Evolutionary conservation across 23 red algal species (phyloP).

Genomic region (Gracilaria gracilis): DNA sequence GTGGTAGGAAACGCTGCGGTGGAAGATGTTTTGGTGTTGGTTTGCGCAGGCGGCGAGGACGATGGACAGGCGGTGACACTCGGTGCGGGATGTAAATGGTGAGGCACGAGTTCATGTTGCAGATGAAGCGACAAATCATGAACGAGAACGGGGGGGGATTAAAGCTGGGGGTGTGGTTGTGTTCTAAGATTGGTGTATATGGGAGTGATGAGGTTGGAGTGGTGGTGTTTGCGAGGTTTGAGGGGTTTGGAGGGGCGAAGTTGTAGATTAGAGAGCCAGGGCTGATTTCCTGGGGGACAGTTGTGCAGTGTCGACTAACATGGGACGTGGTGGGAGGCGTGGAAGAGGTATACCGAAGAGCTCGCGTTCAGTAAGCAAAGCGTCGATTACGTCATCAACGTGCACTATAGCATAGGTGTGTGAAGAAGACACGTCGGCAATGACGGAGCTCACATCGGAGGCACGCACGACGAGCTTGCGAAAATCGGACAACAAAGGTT

Average conservation of each 20-base stretch:
- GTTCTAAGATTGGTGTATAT: background rate
- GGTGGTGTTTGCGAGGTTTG: constrained; percentile 24
- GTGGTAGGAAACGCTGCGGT: background rate
- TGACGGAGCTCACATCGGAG: background rate
- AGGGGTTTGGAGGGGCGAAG: background rate
- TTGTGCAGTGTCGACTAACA: constrained; percentile 60
- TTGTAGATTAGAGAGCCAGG: background rate
- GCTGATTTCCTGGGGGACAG: constrained; percentile 20
- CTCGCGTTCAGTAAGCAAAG: constrained; percentile 63
- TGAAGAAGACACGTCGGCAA: background rate
- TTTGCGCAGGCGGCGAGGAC: constrained; percentile 21
- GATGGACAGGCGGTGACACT: constrained; percentile 38
- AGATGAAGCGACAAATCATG: background rate
- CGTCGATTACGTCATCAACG: constrained; percentile 82
- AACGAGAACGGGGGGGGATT: background rate
- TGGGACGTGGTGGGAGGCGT: constrained; percentile 64
- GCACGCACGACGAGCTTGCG: constrained; percentile 68
- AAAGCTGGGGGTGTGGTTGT: background rate
- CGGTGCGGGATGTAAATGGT: constrained; percentile 8
- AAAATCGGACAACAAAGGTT: constrained; percentile 83
- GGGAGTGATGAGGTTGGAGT: constrained; percentile 12
- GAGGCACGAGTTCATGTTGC: constrained; percentile 1
- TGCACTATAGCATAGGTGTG: constrained; percentile 43
- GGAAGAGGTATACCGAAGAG: constrained; percentile 83
- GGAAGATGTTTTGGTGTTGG: constrained; percentile 33